phyloP scores from a whole-genome alignment of 768 basidiomycete genomes.

The Chalciporus pseudorubinellus region DNA sequence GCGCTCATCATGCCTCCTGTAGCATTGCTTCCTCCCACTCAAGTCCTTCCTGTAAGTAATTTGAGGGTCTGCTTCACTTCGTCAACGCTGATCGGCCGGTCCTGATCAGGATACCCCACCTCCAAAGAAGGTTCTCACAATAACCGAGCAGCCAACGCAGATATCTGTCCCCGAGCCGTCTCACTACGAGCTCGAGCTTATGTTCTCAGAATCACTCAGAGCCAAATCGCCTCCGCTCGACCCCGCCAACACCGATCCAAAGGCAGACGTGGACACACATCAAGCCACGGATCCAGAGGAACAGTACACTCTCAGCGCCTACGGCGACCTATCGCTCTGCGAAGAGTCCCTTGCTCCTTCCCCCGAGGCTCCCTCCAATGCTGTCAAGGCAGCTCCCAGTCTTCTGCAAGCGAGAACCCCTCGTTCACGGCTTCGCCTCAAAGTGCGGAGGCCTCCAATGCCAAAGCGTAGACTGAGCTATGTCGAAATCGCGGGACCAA shows the following conservation, averaged over 20 bases:
- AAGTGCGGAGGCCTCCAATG: constrained; percentile 27
- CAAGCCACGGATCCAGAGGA: constrained; percentile 25
- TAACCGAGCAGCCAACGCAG: neutral
- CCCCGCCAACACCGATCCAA: neutral
- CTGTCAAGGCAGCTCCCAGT: neutral
- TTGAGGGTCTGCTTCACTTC: neutral
- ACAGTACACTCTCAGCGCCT: constrained; percentile 41
- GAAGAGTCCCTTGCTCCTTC: constrained; percentile 37
- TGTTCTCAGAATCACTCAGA: neutral
- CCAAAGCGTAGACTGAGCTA: constrained; percentile 22
- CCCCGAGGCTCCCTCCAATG: neutral
- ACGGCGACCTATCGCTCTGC: constrained; percentile 44
- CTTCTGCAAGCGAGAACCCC: constrained; percentile 1
- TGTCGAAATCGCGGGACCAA: constrained; percentile 8
- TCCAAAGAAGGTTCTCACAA: neutral
- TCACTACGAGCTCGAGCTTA: neutral
- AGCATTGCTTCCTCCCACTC: neutral
- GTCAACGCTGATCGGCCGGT: neutral
- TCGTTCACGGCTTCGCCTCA: constrained; percentile 24
- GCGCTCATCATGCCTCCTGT: constrained; percentile 9
- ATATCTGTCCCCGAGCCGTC: neutral
- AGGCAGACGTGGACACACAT: neutral
- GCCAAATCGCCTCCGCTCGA: neutral
- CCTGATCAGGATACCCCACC: constrained; percentile 6
- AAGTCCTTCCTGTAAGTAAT: constrained; percentile 8